phyloP scores from a whole-genome alignment of 495 filamentous ascomycete genomes.

The Penicillium crystallinum region DNA sequence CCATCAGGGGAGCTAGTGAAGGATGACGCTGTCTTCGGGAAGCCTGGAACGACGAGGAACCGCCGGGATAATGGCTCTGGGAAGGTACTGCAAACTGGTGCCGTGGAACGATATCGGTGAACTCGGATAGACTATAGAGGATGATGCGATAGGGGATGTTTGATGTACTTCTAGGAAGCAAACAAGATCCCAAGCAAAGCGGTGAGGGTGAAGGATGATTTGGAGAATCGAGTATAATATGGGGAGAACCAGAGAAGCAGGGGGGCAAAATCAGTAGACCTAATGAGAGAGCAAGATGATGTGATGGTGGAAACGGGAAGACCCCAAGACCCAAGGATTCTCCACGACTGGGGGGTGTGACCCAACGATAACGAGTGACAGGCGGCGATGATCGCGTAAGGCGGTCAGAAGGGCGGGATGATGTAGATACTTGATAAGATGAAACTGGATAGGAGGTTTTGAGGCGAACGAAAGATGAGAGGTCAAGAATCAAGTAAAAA shows the following conservation, averaged over 20 bases:
- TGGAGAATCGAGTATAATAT: conserved; percentile 11
- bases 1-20: conserved; percentile 32
- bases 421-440: conserved; percentile 1
- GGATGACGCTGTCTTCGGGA: conserved; percentile 3
- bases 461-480: neutral
- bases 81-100: conserved; percentile 3
- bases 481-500: neutral
- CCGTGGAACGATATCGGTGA: conserved; percentile 13
- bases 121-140: neutral
- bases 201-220: conserved; percentile 21
- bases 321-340: conserved; percentile 26
- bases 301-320: conserved; percentile 27
- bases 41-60: conserved; percentile 17
- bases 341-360: conserved; percentile 31
- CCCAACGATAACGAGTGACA: conserved; percentile 37
- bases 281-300: conserved; percentile 29
- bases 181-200: conserved; percentile 15
- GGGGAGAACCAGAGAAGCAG: conserved; percentile 10
- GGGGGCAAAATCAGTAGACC: conserved; percentile 11
- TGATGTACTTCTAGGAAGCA: neutral
- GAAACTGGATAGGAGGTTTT: neutral
- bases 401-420: conserved; percentile 36
- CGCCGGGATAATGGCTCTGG: conserved; percentile 8
- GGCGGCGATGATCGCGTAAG: conserved; percentile 23
- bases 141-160: neutral